Evolutionary conservation across 352 stramenopile genomes (phyloP), one percentile per base, ranked within the genome.

Genomic region (Albugo candida): DNA sequence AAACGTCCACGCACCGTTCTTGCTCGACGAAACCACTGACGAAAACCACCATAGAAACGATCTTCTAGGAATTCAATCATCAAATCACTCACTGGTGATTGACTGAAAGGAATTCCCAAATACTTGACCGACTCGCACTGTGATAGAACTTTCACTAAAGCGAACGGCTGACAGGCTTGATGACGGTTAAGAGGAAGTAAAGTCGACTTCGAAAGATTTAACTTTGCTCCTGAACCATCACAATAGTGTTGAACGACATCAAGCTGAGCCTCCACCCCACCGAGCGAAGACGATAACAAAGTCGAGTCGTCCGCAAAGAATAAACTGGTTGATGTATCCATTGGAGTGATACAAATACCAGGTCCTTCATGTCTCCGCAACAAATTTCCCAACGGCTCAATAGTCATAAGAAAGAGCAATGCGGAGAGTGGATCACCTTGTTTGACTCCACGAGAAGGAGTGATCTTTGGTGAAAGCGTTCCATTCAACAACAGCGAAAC

Each of bases 251-350:
- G 39, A 13, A 53, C 51, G 24, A 57, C 43, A 18, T n/a, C 45
- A 2, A 57, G 34, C 21, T 57, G 51, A 16, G 36, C 19, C n/a
- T 57, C 36, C 27, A 51, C 18, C 19, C 19, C 35, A 41, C 36
- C 5, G 20, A 53, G 34, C 13, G 45, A 53, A 19, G 34, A 39
- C 11, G 34, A 41, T 13, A 56, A 40, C 13, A 56, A n/a, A 3
- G 45, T 56, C 17, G 51, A 53, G 37, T 56, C 51, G 20, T 56
- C 51, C 13, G 51, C 51, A 31, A 53, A 56, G 43, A 56, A 56
- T 3, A 45, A 31, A 24, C 38, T 43, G 17, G 38, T 43, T 24
- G 20, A 3, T 19, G 38, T 43, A 24, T 43, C 17, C 17, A 8
- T 24, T 43, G 38, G 17, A 43, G 17, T 43, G 17, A 43, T 19